Percentiles rank a stretch among this genome's conserved stretches.
Conservation (phyloP, 768 basidiomycete species). For the Daedaleopsis nitida region DNA sequence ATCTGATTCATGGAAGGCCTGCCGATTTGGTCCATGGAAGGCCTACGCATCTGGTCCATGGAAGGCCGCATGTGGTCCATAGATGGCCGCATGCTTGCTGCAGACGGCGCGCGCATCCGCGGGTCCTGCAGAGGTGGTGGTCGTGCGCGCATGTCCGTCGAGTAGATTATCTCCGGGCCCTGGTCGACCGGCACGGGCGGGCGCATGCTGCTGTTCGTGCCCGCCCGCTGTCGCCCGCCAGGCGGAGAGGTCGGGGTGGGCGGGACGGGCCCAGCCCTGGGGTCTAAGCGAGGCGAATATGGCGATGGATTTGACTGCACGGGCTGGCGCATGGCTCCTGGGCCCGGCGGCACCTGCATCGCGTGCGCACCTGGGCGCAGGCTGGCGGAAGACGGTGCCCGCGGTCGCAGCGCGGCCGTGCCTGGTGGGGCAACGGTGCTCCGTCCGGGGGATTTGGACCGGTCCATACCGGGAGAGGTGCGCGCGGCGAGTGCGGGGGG, state of each 20-base stretch:
- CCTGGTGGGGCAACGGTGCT: constrained; percentile 9
- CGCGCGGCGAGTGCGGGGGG: constrained; percentile 16
- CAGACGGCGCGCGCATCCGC: constrained; percentile 26
- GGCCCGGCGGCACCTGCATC: not conserved
- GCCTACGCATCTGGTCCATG: constrained; percentile 19
- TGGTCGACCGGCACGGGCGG: constrained; percentile 6
- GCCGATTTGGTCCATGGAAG: constrained; percentile 15
- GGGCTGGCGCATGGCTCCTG: constrained; percentile 9
- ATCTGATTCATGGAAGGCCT: constrained; percentile 17
- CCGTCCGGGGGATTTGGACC: constrained; percentile 18
- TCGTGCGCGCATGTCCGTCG: constrained; percentile 13
- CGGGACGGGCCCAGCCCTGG: constrained; percentile 3
- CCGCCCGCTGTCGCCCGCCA: constrained; percentile 10
- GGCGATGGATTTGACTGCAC: constrained; percentile 17
- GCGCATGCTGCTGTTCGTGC: constrained; percentile 13
- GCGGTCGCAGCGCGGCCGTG: constrained; percentile 11
- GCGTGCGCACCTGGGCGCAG: constrained; percentile 2
- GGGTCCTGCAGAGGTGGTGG: constrained; percentile 13
- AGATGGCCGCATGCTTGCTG: constrained; percentile 23
- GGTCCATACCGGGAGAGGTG: constrained; percentile 17
- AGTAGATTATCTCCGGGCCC: constrained; percentile 22
- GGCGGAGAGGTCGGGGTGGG: constrained; percentile 2
- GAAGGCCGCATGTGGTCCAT: constrained; percentile 22
- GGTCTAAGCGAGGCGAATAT: constrained; percentile 5
- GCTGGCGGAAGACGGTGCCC: constrained; percentile 18